phyloP scores from a whole-genome alignment of 352 stramenopile species.

The Phytophthora colocasiae region DNA sequence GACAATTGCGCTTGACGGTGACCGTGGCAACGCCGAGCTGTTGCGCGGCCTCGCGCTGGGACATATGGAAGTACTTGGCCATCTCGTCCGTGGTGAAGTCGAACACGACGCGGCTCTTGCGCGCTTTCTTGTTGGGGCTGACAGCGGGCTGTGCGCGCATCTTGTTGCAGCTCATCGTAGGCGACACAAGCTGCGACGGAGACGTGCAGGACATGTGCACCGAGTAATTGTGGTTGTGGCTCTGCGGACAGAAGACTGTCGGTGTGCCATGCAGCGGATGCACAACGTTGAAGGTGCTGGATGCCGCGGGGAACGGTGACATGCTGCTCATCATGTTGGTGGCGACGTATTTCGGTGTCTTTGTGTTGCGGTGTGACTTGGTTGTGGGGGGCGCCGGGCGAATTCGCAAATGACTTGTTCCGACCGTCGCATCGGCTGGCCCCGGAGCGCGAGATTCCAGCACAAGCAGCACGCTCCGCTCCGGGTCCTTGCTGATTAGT shows the following conservation, averaged over 20 bases:
- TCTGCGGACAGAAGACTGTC: constrained; percentile 3
- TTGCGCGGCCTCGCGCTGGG: constrained; percentile 58
- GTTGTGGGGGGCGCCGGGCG: constrained; percentile 3
- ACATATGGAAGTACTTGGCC: constrained; percentile 67
- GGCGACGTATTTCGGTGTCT: neutral
- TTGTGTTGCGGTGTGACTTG: constrained; percentile 2
- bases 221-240: neutral
- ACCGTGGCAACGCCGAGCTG: constrained; percentile 64
- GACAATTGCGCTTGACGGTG: constrained; percentile 70
- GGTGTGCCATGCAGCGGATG: constrained; percentile 29
- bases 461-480: constrained; percentile 7
- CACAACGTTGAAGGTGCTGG: constrained; percentile 25
- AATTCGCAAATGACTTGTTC: constrained; percentile 41
- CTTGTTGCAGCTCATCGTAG: constrained; percentile 18
- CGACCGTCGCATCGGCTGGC: constrained; percentile 9
- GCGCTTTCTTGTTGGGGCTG: constrained; percentile 39
- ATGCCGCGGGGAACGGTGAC: constrained; percentile 18
- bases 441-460: neutral
- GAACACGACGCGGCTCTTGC: constrained; percentile 62
- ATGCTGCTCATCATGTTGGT: constrained; percentile 33
- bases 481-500: constrained; percentile 26
- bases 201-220: constrained; percentile 13
- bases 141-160: constrained; percentile 13
- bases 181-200: constrained; percentile 21
- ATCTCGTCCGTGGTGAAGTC: constrained; percentile 64